A percentile compares a stretch with the other conserved stretches of the same genome.
phyloP scores from a whole-genome alignment of 1,139 yeast species.

The Geotrichum australiense region DNA sequence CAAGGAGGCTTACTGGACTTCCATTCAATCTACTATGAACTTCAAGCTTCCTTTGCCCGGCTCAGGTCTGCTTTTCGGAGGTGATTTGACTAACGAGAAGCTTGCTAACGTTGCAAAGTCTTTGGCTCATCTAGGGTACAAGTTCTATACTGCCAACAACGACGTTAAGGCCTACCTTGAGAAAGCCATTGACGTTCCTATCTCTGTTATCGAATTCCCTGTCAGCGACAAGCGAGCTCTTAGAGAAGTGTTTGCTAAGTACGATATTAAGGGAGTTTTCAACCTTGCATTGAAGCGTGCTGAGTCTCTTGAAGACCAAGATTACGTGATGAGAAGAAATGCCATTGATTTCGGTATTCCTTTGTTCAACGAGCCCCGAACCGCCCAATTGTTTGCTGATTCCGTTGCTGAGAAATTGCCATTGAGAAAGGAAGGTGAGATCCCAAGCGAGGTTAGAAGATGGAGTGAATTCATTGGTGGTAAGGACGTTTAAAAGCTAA shows the following conservation, averaged over 20 bases:
- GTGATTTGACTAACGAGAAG: conserved; percentile 68
- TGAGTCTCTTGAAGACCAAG: conserved; percentile 73
- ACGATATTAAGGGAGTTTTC: conserved; percentile 79
- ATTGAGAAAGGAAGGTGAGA: conserved; percentile 40
- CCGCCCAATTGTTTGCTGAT: conserved; percentile 78
- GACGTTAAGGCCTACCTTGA: conserved; percentile 63
- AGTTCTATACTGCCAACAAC: conserved; percentile 68
- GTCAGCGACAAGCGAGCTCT: conserved; percentile 86
- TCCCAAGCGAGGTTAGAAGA: conserved; percentile 82
- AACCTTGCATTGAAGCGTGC: conserved; percentile 91
- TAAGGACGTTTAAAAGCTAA: conserved; percentile 55
- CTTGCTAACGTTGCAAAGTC: conserved; percentile 68
- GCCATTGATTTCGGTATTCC: conserved; percentile 98
- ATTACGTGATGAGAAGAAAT: conserved; percentile 96
- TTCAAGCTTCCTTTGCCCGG: conserved; percentile 91
- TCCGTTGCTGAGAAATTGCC: conserved; percentile 72
- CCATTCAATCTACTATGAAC: conserved; percentile 95
- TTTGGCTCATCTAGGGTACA: conserved; percentile 70
- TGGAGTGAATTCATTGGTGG: conserved; percentile 98
- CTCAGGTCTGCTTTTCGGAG: conserved; percentile 84
- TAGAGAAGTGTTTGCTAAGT: conserved; percentile 84
- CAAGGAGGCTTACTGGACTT: conserved; percentile 94
- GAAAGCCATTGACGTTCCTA: conserved; percentile 36
- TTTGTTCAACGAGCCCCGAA: conserved; percentile 91
- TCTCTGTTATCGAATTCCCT: conserved; percentile 78